phyloP scores from a whole-genome alignment of 768 basidiomycete species.

The Rhodotorula sphaerocarpa region DNA sequence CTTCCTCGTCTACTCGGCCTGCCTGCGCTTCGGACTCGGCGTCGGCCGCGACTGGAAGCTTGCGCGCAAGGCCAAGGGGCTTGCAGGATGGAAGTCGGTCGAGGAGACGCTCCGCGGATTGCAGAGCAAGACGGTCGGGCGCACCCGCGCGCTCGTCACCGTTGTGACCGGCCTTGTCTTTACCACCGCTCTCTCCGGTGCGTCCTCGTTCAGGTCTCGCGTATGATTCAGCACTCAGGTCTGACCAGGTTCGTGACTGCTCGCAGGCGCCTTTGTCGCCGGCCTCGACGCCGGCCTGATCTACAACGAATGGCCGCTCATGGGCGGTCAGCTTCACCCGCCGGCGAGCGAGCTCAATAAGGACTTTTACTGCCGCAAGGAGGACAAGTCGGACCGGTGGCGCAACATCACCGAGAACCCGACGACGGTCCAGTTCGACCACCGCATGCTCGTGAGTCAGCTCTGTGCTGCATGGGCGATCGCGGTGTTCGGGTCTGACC shows the following conservation, averaged over 20 bases:
- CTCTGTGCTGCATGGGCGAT: neutral
- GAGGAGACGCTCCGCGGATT: slow-evolving; percentile 50
- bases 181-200: slow-evolving; percentile 85
- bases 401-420: slow-evolving; percentile 95
- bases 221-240: neutral
- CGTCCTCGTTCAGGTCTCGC: slow-evolving; percentile 30
- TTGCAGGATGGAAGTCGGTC: slow-evolving; percentile 20
- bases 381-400: slow-evolving; percentile 70
- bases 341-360: slow-evolving; percentile 75
- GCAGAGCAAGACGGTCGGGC: slow-evolving; percentile 53
- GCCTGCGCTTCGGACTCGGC: slow-evolving; percentile 69
- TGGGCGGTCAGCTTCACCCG: slow-evolving; percentile 63
- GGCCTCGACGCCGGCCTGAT: slow-evolving; percentile 90
- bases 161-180: slow-evolving; percentile 70
- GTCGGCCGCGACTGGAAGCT: slow-evolving; percentile 71
- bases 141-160: slow-evolving; percentile 57
- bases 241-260: neutral
- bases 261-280: slow-evolving; percentile 90
- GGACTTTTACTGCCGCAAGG: slow-evolving; percentile 59
- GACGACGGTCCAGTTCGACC: slow-evolving; percentile 93
- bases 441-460: slow-evolving; percentile 64
- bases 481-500: neutral
- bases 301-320: slow-evolving; percentile 97
- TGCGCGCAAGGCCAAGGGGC: slow-evolving; percentile 43
- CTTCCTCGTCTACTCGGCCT: slow-evolving; percentile 82